A percentile compares a stretch with the other conserved stretches of the same genome.
Evolutionary conservation across 345 rosid species (phyloP).

Genomic region (Boechera divaricarpa): DNA sequence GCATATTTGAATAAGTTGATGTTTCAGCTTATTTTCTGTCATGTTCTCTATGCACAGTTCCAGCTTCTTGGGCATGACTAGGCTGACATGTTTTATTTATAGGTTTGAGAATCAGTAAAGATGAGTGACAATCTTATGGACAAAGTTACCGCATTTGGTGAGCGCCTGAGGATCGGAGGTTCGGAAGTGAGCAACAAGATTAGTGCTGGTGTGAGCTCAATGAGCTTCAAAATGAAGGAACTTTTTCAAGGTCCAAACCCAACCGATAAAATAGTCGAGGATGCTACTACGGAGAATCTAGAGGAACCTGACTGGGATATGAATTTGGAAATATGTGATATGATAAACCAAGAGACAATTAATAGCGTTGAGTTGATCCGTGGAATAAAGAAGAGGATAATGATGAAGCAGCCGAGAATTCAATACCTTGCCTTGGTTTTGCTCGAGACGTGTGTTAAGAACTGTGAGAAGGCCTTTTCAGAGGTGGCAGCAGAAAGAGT

Average conservation of each 20-base stretch:
- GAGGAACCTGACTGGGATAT: conserved; percentile 98
- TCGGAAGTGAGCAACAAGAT: conserved; percentile 83
- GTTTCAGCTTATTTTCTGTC: neutral
- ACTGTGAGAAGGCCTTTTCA: conserved; percentile 95
- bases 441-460: conserved; percentile 93
- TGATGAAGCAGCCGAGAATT: conserved; percentile 81
- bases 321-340: conserved; percentile 92
- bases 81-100: conserved; percentile 12
- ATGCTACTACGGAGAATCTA: conserved; percentile 87
- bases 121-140: conserved; percentile 96
- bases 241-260: conserved; percentile 93
- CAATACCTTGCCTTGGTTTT: conserved; percentile 89
- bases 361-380: conserved; percentile 87
- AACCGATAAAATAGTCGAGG: conserved; percentile 90
- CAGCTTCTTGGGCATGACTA: neutral
- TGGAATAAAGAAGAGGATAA: conserved; percentile 82
- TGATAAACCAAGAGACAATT: conserved; percentile 86
- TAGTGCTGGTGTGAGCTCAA: conserved; percentile 88
- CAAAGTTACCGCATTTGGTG: conserved; percentile 90
- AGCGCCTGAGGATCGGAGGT: conserved; percentile 94
- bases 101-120: conserved; percentile 49
- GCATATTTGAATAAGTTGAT: neutral
- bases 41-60: conserved; percentile 12
- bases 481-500: conserved; percentile 99
- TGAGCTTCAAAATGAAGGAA: conserved; percentile 97